A percentile compares a stretch with the other conserved stretches of the same genome.
Evolutionary conservation across 306 rosid genomes (phyloP).

Genomic region (Hippophae gyantsensis): DNA sequence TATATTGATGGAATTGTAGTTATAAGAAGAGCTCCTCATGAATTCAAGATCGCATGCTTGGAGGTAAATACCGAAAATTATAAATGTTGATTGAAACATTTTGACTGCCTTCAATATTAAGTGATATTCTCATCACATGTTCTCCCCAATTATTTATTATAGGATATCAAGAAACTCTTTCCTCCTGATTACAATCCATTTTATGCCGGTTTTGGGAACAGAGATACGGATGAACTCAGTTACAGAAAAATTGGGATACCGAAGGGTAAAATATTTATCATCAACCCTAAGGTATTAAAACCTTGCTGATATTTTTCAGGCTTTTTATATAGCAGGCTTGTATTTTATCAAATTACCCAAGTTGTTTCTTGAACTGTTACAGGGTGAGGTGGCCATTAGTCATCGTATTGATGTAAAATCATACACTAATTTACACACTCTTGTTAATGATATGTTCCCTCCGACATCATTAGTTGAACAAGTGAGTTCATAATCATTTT

Average conservation of each 20-base stretch:
- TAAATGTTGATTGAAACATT: constrained; percentile 5
- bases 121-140: constrained; percentile 6
- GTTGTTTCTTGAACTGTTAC: constrained; percentile 9
- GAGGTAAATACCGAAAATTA: constrained; percentile 48
- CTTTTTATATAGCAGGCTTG: neutral
- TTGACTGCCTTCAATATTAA: constrained; percentile 6
- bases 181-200: constrained; percentile 92
- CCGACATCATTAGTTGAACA: constrained; percentile 86
- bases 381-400: constrained; percentile 98
- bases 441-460: constrained; percentile 96
- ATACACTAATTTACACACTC: constrained; percentile 90
- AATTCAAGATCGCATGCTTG: constrained; percentile 94
- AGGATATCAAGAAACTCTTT: constrained; percentile 87
- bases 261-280: constrained; percentile 89
- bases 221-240: constrained; percentile 96
- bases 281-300: constrained; percentile 77
- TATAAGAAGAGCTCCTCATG: constrained; percentile 97
- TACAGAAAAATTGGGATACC: constrained; percentile 94
- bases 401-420: constrained; percentile 77
- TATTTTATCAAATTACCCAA: neutral
- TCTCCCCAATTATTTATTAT: constrained; percentile 18
- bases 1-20: constrained; percentile 38
- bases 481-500: constrained; percentile 25
- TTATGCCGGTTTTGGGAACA: constrained; percentile 92
- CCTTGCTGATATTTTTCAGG: neutral